Conservation (phyloP, 345 rosid genomes). For the Lepidium africanum region DNA sequence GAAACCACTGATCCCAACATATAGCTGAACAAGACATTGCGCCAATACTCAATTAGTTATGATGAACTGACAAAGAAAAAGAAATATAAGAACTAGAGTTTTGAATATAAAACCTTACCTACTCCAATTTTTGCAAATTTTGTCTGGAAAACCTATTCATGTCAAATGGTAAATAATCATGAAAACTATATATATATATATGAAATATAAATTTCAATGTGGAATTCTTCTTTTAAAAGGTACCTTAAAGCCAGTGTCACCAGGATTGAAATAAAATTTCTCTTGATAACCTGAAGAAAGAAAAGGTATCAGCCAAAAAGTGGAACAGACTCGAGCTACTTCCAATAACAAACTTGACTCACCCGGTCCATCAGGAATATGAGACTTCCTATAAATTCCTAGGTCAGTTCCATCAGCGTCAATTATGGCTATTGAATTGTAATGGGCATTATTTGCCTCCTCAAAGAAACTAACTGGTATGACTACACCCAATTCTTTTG, state of each 20-base stretch:
- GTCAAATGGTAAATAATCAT: constrained; percentile 7
- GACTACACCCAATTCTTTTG: constrained; percentile 78
- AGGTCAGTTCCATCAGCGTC: constrained; percentile 94
- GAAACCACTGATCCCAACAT: constrained; percentile 95
- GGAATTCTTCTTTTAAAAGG: constrained; percentile 1
- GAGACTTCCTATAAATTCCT: constrained; percentile 90
- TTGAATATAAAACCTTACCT: constrained; percentile 39
- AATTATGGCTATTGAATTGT: constrained; percentile 79
- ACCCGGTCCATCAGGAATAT: constrained; percentile 99
- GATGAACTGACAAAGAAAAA: background rate
- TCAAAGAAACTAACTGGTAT: constrained; percentile 95
- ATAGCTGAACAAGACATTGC: constrained; percentile 44
- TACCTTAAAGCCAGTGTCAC: constrained; percentile 97
- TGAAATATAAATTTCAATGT: background rate
- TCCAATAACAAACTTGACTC: constrained; percentile 1
- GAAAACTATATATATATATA: background rate
- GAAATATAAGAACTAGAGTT: background rate
- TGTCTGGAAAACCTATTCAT: constrained; percentile 72
- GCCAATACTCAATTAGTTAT: background rate
- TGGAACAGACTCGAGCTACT: background rate
- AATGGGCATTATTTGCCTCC: constrained; percentile 89
- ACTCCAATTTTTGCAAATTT: constrained; percentile 90
- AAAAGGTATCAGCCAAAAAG: background rate
- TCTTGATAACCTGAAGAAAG: constrained; percentile 72
- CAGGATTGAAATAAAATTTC: constrained; percentile 95